Conservation (phyloP, 2,329 filamentous ascomycete species). For the Penicillium sp. region DNA sequence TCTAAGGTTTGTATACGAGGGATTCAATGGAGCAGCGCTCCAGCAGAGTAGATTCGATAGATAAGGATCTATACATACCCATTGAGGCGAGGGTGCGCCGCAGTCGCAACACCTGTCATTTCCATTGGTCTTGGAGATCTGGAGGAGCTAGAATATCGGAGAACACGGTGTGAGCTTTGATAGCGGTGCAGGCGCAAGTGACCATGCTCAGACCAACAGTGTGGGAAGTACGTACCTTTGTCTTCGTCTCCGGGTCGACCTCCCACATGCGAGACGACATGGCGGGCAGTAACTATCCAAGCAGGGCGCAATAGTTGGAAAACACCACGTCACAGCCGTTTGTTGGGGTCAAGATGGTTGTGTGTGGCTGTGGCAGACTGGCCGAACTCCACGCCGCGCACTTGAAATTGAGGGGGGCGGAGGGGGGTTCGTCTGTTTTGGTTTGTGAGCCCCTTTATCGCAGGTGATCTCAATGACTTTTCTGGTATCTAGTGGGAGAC, state of each 20-base stretch:
- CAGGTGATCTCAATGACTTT: constrained; percentile 4
- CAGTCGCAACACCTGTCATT: constrained; percentile 96
- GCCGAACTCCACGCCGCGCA: constrained; percentile 13
- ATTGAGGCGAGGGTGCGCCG: constrained; percentile 93
- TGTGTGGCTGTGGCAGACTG: constrained; percentile 1
- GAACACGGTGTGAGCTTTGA: constrained; percentile 18
- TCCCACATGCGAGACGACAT: constrained; percentile 88
- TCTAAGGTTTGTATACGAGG: not conserved
- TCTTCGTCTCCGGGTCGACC: constrained; percentile 94
- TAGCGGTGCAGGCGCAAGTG: not conserved
- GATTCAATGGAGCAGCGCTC: not conserved
- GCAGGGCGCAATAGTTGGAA: constrained; percentile 14
- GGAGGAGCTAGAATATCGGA: constrained; percentile 66
- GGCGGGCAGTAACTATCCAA: constrained; percentile 17
- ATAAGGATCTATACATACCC: constrained; percentile 62
- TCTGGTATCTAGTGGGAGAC: constrained; percentile 1
- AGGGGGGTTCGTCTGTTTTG: constrained; percentile 9
- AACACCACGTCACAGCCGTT: not conserved
- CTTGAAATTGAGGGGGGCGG: constrained; percentile 8
- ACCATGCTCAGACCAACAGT: not conserved
- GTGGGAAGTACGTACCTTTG: constrained; percentile 66
- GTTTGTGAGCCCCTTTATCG: constrained; percentile 17
- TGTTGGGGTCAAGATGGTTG: not conserved
- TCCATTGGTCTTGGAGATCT: constrained; percentile 85
- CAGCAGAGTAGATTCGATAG: not conserved